Evolutionary conservation across 768 basidiomycete species (phyloP).

Genomic region (Calvatia gigantea): DNA sequence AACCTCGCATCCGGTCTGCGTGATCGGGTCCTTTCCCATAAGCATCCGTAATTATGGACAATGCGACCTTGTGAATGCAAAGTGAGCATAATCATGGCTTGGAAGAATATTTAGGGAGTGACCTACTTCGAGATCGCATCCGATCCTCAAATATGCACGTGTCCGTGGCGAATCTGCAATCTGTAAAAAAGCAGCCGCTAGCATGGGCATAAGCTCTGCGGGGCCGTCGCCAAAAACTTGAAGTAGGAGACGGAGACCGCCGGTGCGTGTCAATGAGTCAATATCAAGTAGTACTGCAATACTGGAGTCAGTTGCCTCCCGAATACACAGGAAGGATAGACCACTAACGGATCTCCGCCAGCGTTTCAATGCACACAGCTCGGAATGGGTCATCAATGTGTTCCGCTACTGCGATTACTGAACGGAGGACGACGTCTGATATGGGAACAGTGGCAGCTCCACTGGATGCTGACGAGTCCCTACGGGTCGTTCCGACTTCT

Average conservation of each 20-base stretch:
- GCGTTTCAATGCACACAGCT: constrained; percentile 76
- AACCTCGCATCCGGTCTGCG: constrained; percentile 74
- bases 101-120: neutral
- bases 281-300: constrained; percentile 81
- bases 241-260: constrained; percentile 82
- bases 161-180: constrained; percentile 85
- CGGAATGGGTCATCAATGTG: constrained; percentile 88
- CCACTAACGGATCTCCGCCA: constrained; percentile 83
- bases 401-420: constrained; percentile 91
- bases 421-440: constrained; percentile 77
- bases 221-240: constrained; percentile 91
- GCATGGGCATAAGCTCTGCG: constrained; percentile 69
- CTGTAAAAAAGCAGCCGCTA: constrained; percentile 78
- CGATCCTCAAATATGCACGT: constrained; percentile 71
- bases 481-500: constrained; percentile 64
- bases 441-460: constrained; percentile 52
- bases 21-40: constrained; percentile 82
- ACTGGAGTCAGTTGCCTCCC: neutral
- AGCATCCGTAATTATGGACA: constrained; percentile 89
- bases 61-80: constrained; percentile 55
- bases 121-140: constrained; percentile 84
- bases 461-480: constrained; percentile 37
- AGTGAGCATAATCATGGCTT: neutral
- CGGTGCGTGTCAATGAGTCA: constrained; percentile 73
- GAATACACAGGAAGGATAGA: neutral